Evolutionary conservation across 169 alveolate species (phyloP).

Genomic region (Cryptosporidium xiaoi): DNA sequence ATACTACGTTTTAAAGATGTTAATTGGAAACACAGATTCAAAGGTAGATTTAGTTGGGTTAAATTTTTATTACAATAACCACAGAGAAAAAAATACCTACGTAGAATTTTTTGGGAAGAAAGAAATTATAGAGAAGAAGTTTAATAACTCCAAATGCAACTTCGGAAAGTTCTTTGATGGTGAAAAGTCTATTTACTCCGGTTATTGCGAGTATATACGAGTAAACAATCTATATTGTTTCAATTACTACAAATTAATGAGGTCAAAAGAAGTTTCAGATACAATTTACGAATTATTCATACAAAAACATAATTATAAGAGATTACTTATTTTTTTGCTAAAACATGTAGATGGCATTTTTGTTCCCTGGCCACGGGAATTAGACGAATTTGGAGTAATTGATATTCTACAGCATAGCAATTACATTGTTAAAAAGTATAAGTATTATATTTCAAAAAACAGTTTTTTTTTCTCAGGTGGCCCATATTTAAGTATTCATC

Average conservation of each 20-base stretch:
- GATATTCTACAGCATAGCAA: constrained; percentile 7
- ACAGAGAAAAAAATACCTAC: not conserved
- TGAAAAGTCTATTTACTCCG: constrained; percentile 14
- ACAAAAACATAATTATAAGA: not conserved
- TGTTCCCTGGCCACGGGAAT: constrained; percentile 71
- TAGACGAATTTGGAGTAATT: constrained; percentile 10
- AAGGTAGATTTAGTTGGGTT: constrained; percentile 13
- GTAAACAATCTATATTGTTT: not conserved
- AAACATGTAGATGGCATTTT: constrained; percentile 56
- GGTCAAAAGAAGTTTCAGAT: constrained; percentile 19
- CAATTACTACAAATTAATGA: constrained; percentile 24
- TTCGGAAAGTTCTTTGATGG: constrained; percentile 11
- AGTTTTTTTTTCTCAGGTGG: constrained; percentile 4
- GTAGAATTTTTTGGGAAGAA: not conserved
- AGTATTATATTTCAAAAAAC: constrained; percentile 21
- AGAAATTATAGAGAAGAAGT: constrained; percentile 5
- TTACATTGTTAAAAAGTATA: constrained; percentile 5
- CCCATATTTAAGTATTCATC: constrained; percentile 43
- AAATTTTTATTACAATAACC: constrained; percentile 31
- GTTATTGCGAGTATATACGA: constrained; percentile 23
- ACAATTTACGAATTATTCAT: constrained; percentile 3
- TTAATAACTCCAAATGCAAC: constrained; percentile 12
- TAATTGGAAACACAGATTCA: not conserved
- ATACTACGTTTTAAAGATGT: constrained; percentile 6
- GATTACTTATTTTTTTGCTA: not conserved